A percentile compares a stretch with the other conserved stretches of the same genome.
These are phyloP conservation scores for Cyberlindnera euphorbiiphila DNA, from an alignment of 805 yeast species.

Conservation along the genomic window DNA sequence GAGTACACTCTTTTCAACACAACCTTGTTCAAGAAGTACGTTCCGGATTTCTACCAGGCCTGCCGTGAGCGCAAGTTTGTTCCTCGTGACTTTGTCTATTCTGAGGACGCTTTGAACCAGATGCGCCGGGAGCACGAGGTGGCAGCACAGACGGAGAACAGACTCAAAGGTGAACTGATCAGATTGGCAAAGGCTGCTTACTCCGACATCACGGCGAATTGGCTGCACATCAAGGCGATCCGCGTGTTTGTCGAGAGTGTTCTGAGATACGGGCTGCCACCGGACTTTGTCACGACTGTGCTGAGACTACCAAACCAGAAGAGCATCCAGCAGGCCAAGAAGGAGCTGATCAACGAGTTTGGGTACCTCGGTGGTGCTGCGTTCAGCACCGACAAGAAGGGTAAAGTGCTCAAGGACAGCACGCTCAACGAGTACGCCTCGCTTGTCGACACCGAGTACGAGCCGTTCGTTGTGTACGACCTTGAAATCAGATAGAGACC, in stretches of 20 bases:
- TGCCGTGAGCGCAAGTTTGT: slow-evolving; percentile 85
- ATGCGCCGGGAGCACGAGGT: slow-evolving; percentile 75
- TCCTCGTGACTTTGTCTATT: slow-evolving; percentile 88
- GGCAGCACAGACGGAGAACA: slow-evolving; percentile 70
- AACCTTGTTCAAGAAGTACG: slow-evolving; percentile 79
- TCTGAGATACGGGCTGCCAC: slow-evolving; percentile 94
- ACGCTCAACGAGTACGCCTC: slow-evolving; percentile 85
- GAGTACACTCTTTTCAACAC: slow-evolving; percentile 75
- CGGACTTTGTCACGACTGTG: slow-evolving; percentile 64
- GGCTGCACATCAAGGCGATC: slow-evolving; percentile 87
- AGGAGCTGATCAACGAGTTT: slow-evolving; percentile 66
- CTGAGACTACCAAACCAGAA: slow-evolving; percentile 42
- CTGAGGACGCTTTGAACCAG: slow-evolving; percentile 68
- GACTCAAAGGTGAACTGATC: slow-evolving; percentile 69
- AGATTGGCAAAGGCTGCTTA: slow-evolving; percentile 89
- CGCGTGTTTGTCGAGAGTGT: slow-evolving; percentile 91
- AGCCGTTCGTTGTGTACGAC: slow-evolving; percentile 88
- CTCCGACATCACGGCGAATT: slow-evolving; percentile 74
- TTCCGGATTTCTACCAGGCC: slow-evolving; percentile 60
- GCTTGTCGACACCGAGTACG: slow-evolving; percentile 90
- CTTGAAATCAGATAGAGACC: slow-evolving; percentile 37
- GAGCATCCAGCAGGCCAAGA: slow-evolving; percentile 53
- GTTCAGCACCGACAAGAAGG: slow-evolving; percentile 61
- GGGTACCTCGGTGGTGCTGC: slow-evolving; percentile 94
- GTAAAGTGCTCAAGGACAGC: slow-evolving; percentile 57